phyloP scores from a whole-genome alignment of 192 early-diverging fungal species.

The Coemansia sp. region DNA sequence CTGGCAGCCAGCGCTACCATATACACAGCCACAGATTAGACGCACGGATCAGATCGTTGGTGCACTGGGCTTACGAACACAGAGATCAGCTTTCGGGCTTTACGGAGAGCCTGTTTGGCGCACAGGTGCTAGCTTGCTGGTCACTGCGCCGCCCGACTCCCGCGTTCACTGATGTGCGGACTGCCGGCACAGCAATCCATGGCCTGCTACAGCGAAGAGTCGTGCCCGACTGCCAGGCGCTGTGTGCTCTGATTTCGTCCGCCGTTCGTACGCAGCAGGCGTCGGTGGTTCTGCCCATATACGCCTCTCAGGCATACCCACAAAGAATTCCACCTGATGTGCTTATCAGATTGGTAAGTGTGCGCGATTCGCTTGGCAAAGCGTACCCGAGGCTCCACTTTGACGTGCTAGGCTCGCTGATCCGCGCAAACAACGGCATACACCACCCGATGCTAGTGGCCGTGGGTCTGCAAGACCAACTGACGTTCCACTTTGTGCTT shows the following conservation, averaged over 20 bases:
- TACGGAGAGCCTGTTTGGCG: neutral
- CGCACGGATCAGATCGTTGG: no score
- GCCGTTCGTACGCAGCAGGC: constrained; percentile 4
- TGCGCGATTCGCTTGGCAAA: constrained; percentile 1
- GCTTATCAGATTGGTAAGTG: neutral
- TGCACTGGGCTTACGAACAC: no score
- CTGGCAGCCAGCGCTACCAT: neutral
- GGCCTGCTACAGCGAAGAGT: neutral
- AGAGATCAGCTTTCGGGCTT: neutral
- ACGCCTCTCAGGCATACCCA: constrained; percentile 3
- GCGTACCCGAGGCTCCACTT: constrained; percentile 19
- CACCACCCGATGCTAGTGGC: constrained; percentile 2
- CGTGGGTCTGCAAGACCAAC: constrained; percentile 1
- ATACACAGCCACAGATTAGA: neutral
- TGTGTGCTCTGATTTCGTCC: constrained; percentile 13
- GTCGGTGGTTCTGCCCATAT: neutral
- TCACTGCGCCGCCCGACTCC: constrained; percentile 11
- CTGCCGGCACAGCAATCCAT: neutral
- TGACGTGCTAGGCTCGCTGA: constrained; percentile 15
- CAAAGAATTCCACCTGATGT: neutral
- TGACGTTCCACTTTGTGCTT: constrained; percentile 10
- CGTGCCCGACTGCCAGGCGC: constrained; percentile 5
- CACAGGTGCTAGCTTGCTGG: neutral
- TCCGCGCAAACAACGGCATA: constrained; percentile 5
- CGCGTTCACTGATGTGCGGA: constrained; percentile 3